phyloP scores from a whole-genome alignment of 75 land plant genomes.

The Azolla pinnata region DNA sequence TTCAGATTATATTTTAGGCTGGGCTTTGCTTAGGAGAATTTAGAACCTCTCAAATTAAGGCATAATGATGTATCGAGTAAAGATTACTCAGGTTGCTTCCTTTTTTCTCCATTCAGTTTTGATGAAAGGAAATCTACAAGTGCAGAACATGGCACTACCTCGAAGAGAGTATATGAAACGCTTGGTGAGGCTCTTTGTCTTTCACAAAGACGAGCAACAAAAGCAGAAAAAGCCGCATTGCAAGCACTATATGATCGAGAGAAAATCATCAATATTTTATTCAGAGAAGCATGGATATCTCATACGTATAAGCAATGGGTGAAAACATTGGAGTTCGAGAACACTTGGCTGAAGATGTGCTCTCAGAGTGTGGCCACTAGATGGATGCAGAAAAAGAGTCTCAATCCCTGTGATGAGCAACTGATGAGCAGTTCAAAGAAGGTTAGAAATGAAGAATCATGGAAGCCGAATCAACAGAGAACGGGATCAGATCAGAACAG shows the following conservation, averaged over 20 bases:
- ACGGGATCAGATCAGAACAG: background rate
- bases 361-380: conserved; percentile 1
- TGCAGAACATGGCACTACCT: conserved; percentile 10
- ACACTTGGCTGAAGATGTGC: conserved; percentile 23
- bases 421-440: background rate
- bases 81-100: no score
- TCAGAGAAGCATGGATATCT: conserved; percentile 38
- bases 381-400: conserved; percentile 9
- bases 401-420: background rate
- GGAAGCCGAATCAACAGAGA: background rate
- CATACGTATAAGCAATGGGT: conserved; percentile 56
- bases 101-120: background rate
- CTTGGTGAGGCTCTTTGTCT: conserved; percentile 58
- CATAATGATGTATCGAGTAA: no score
- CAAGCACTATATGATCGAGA: conserved; percentile 29
- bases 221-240: conserved; percentile 54
- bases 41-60: no score
- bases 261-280: conserved; percentile 20
- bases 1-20: no score
- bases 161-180: conserved; percentile 18
- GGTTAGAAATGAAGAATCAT: background rate
- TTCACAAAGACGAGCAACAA: conserved; percentile 80
- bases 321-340: conserved; percentile 47
- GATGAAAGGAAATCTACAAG: conserved; percentile 12
- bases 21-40: background rate